Evolutionary conservation across 2,329 filamentous ascomycete genomes (phyloP), one percentile per base, ranked within the genome.

Genomic region (Thyridium curvatum): DNA sequence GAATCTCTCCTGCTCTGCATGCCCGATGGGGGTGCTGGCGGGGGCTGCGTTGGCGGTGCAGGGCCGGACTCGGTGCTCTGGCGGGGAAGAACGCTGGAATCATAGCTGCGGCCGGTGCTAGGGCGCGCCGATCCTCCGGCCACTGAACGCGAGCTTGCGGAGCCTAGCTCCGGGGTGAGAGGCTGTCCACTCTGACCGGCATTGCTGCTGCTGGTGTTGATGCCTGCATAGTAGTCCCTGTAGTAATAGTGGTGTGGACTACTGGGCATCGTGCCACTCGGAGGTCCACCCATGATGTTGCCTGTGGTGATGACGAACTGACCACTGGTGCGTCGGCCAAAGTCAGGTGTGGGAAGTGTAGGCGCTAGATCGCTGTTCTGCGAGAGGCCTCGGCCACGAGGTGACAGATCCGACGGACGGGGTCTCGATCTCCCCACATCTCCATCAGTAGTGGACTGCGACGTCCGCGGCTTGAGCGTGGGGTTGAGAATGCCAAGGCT

Each of bases 401-500:
- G 60, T 38, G 69, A 64, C 9, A 53, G 56, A 15, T 78, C 74
- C 17, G 64, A 58, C 3, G 69, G 70, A 8, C 72, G 65, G 2
- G 66, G 60, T n/a, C 67, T 64, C 14, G 64, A 66, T 63, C 64
- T 74, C 50, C 59, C 50, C 46, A 68, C 77, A 53, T 55, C 69
- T 60, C 71, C 74, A 65, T 61, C 59, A 2, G 79, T 79, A 30
- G 65, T 84, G 61, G 62, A 82, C 50, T 69, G 76, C 16, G 65
- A 82, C 52, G 61, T 73, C 58, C 55, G 76, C 59, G 55, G 82
- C 68, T 50, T 79, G 58, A 62, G 84, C 55, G 58, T 79, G 14
- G 86, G 85, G 54, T 94, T 94, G 60, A 90, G 76, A 40, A 95
- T 85, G 14, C 79, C 79, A 34, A 96, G 74, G 35, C 74, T 76